phyloP scores from a whole-genome alignment of 2,329 filamentous ascomycete species.

The Mycogone perniciosa region DNA sequence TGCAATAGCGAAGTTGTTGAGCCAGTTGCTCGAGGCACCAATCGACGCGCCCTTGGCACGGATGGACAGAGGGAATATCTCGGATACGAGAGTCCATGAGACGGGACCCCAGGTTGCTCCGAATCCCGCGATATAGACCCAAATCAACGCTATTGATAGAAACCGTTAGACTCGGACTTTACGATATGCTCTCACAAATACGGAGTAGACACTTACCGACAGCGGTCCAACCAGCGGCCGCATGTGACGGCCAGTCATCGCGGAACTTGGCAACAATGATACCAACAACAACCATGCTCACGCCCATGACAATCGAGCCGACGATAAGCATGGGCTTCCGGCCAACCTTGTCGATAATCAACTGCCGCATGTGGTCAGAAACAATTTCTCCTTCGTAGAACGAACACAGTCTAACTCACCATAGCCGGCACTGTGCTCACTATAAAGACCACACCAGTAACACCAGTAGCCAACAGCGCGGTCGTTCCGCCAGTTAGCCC shows the following conservation, averaged over 20 bases:
- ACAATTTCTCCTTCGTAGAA: too few species aligned
- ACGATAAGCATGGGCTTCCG: slow-evolving; percentile 33
- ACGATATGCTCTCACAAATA: too few species aligned
- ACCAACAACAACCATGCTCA: slow-evolving; percentile 33
- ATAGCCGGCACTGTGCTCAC: slow-evolving; percentile 27
- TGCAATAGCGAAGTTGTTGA: slow-evolving; percentile 12
- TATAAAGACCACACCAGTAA: slow-evolving; percentile 65
- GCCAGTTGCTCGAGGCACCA: slow-evolving; percentile 27
- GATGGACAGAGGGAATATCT: slow-evolving; percentile 40
- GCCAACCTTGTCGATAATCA: slow-evolving; percentile 35
- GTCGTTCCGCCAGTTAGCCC: slow-evolving; percentile 55
- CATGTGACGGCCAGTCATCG: slow-evolving; percentile 31
- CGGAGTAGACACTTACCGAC: slow-evolving; percentile 20
- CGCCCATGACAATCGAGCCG: slow-evolving; percentile 33
- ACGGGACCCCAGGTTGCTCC: slow-evolving; percentile 40
- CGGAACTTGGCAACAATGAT: slow-evolving; percentile 34
- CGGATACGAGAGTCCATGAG: slow-evolving; percentile 42
- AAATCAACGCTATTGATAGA: slow-evolving; percentile 21
- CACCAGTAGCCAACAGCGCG: slow-evolving; percentile 60
- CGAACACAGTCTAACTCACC: slow-evolving; percentile 11
- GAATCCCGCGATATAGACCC: slow-evolving; percentile 46
- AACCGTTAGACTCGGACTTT: background rate
- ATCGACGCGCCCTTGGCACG: slow-evolving; percentile 38
- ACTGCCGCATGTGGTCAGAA: slow-evolving; percentile 4
- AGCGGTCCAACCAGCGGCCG: slow-evolving; percentile 32